A percentile compares a stretch with the other conserved stretches of the same genome.
Evolutionary conservation across 345 rosid species (phyloP).

Genomic region (Heritiera fomes): DNA sequence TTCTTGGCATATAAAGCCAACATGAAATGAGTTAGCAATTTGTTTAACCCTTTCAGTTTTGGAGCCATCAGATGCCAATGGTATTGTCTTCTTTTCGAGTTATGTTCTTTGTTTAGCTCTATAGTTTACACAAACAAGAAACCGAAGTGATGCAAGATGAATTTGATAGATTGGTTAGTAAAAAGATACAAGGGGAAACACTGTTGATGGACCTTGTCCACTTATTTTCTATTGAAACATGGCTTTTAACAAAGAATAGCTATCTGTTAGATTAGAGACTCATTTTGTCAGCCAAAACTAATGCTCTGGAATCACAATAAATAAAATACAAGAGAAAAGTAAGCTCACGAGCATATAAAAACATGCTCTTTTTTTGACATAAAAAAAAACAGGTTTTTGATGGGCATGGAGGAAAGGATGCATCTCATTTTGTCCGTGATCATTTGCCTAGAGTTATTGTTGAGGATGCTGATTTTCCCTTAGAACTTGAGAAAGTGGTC

Average conservation of each 20-base stretch:
- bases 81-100: neutral
- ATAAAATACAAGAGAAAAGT: neutral
- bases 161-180: neutral
- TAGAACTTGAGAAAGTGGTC: slow-evolving; percentile 65
- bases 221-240: neutral
- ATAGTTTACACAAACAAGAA: neutral
- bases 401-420: slow-evolving; percentile 84
- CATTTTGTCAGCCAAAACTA: neutral
- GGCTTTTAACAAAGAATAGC: neutral
- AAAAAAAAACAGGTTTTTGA: slow-evolving; percentile 61
- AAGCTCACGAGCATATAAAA: neutral
- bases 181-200: neutral
- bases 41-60: neutral
- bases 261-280: slow-evolving; percentile 1
- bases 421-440: slow-evolving; percentile 69
- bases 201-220: neutral
- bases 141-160: neutral
- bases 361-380: neutral
- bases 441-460: slow-evolving; percentile 73
- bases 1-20: neutral
- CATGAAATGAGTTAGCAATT: neutral
- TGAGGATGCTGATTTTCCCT: slow-evolving; percentile 72
- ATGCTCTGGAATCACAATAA: neutral
- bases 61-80: neutral
- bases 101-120: neutral